Base-by-base conservation (phyloP, 2,329 filamentous ascomycete genomes). In the Pseudonectria buxi region DNA sequence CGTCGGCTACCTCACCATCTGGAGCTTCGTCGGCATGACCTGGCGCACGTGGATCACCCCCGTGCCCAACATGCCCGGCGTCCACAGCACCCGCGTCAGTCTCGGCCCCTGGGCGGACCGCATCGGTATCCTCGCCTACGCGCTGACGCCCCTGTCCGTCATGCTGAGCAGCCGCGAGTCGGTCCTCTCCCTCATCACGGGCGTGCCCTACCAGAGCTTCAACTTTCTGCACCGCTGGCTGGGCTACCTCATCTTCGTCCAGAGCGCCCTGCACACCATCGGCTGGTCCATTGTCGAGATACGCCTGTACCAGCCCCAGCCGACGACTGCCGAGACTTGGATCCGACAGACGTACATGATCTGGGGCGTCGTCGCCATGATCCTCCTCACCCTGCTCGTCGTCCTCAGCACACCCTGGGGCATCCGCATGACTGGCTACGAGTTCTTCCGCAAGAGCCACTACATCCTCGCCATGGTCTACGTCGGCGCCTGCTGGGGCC, bases 171-270 rank as follows among this genome's bases (percentile, higher is more conserved):
- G 68, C 38, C 71, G 83, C 27, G 83, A 88, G 54, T 83, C 78
- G 1, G 63, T 87, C 2, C 69, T 88, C 4, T 83, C 78, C 1
- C 55, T 83, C 11, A 57, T 86, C 32, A 88, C 83, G 0, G 83
- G 84, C 2, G 67, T 88, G 1, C 82, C 84, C 0, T 86, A 86
- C 50, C 83, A 87, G 47, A 76, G 74, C 49, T 86, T 88, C 68
- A 81, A 83, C 58, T 88, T 88, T 52, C 63, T 88, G 14, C 83
- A 87, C 56, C 78, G 82, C 24, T 88, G 83, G 83, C 63, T 81
- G 0, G 83, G 84, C 6, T 81, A 82, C 42, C 69, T 88, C 49
- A 86, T 89, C 44, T 74, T 85, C 35, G 54, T 76, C 1, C 83
- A 88, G 53, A 72, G 76, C 3, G 60, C 69, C 9, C 57, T 88